Conservation (phyloP, 495 filamentous ascomycete genomes). For the Trichoderma orchidacearum region DNA sequence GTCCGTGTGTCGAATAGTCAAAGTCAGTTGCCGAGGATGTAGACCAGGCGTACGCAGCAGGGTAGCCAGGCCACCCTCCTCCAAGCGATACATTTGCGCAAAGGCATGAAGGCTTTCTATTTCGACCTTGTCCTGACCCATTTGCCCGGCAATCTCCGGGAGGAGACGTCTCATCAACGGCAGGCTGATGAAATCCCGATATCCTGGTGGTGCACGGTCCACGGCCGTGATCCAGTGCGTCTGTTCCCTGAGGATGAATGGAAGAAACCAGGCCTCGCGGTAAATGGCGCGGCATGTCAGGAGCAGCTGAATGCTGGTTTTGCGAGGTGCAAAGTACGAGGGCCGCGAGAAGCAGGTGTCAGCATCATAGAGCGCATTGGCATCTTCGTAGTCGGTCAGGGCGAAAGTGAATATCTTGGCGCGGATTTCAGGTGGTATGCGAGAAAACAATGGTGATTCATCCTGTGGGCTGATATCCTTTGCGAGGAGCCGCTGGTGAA, state of each 20-base stretch:
- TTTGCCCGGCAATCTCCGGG: background rate
- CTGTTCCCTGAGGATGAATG: slow-evolving; percentile 14
- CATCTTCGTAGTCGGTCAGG: slow-evolving; percentile 11
- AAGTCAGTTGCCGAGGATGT: slow-evolving; percentile 9
- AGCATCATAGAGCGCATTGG: background rate
- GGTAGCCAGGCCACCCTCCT: slow-evolving; percentile 6
- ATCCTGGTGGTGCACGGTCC: slow-evolving; percentile 6
- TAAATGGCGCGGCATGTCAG: slow-evolving; percentile 29
- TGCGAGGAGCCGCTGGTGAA: background rate
- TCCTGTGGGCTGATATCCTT: background rate
- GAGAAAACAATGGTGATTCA: background rate
- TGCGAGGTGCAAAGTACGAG: slow-evolving; percentile 10
- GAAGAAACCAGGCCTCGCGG: slow-evolving; percentile 25
- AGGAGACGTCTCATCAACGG: background rate
- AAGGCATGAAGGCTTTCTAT: slow-evolving; percentile 9
- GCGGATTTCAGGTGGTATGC: slow-evolving; percentile 16
- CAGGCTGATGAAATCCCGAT: background rate
- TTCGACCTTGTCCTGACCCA: background rate
- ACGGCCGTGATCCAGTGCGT: slow-evolving; percentile 8
- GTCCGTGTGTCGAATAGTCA: slow-evolving; percentile 19
- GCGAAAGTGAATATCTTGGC: slow-evolving; percentile 14
- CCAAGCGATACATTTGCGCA: slow-evolving; percentile 13
- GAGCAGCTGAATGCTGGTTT: slow-evolving; percentile 17
- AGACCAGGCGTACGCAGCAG: slow-evolving; percentile 9
- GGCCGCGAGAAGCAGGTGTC: slow-evolving; percentile 14